Base-by-base conservation (phyloP, 2,329 filamentous ascomycete species). In the Aspergillus aculeatus region DNA sequence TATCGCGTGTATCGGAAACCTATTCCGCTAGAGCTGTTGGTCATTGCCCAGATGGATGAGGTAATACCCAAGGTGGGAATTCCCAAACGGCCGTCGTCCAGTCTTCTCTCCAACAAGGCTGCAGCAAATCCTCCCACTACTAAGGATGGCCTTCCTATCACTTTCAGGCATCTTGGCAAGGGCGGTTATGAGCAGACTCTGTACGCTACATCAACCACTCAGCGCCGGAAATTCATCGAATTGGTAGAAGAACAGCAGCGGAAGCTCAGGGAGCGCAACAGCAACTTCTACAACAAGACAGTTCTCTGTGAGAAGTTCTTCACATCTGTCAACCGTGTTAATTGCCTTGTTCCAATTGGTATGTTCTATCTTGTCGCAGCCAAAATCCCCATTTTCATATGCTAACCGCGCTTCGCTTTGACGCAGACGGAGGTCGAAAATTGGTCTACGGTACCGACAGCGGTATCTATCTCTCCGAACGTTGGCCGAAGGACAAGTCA, bases 11-110 rank as follows among this genome's bases (percentile, higher is more conserved):
- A 98, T 77, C 87, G 92, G 69, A 91, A 93, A 80, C 95, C 95
- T 0, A 99, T 99, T 66, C 95, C 95, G 14, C 80, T 99, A 32
- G 95, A 99, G 74, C 83, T 99, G 6, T 83, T 99, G 16, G 88
- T 95, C 24, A 98, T 99, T 67, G 89, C 90, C 56, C 94, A 98
- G 73, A 98, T 99, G 94, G 94, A 98, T 56, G 92, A 97, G 73
- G 88, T 98, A 31, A 91, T 96, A 47, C 93, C 93, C 3, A 88
- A 86, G 64, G 77, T 88, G 52, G 92, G 92, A 24, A 83, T 92
- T 50, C 82, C 92, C 35, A 98, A 96, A 79, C 85, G 95, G 54
- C 89, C 93, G 14, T 96, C 94, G 7, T 95, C 92, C 2, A 94
- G 92, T 73, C 81, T 98, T 69, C 86, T 96, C 49, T 83, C 85